Base-by-base conservation (phyloP, 1,284 basidiomycete species). In the Coriolopsis trogii region DNA sequence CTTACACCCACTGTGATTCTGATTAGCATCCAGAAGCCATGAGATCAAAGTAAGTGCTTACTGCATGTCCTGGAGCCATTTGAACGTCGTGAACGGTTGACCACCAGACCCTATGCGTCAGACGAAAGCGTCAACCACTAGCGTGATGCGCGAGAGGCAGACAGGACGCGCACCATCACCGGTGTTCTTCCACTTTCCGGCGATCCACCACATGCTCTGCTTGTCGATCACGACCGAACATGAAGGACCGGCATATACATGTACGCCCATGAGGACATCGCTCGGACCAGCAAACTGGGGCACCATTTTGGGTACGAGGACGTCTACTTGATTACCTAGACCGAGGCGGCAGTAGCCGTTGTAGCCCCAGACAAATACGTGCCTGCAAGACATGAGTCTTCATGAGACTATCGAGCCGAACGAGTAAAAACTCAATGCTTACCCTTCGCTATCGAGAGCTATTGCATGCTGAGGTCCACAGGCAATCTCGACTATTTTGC, bases 141-240 rank as follows among this genome's bases (percentile, higher is more conserved):
- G 5, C 31, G 23, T 46, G 44, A 52, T 45, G 61, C 3, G 59
- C 23, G 18, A 23, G 3, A 15, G 41, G 65, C 59, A 10, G 56
- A 61, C 24, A n/a, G n/a, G n/a, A 56, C 20, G 42, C 73, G 62
- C 46, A 81, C 94, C 95, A 69, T 96, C 94, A 13, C 95, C 95
- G 1, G 90, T 91, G 52, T 86, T 89, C 71, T 96, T 97, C 91
- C 92, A 97, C 83, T 90, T 91, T 21, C 89, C 90, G 36, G 90
- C 84, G 81, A 91, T 86, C 79, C 83, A 93, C 62, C 87, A 93
- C 81, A 92, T 89, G 18, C 81, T 78, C 64, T 91, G 88, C 37
- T 80, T 82, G 68, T 98, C 92, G 23, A 98, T 78, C 16, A 96
- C 89, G 1, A 91, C 84, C 6, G 90, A 91, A 66, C 81, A 91